Conservation (phyloP, 768 basidiomycete species). For the Rhodotorula sphaerocarpa region DNA sequence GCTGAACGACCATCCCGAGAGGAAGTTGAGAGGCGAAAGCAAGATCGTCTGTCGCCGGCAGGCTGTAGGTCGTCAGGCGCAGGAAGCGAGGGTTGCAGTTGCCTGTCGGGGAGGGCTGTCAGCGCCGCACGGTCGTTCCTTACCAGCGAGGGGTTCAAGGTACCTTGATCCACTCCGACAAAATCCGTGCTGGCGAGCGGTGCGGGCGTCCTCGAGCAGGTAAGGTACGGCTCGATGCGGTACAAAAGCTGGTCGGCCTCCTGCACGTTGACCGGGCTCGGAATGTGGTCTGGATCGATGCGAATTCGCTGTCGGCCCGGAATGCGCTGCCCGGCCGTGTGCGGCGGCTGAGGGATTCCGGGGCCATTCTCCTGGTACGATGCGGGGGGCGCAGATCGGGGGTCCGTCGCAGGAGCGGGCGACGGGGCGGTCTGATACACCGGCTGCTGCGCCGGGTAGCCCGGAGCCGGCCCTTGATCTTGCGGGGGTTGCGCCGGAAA, state of each 20-base stretch:
- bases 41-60: slow-evolving; percentile 71
- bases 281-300: slow-evolving; percentile 81
- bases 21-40: slow-evolving; percentile 76
- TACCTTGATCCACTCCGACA: slow-evolving; percentile 86
- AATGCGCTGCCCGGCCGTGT: slow-evolving; percentile 55
- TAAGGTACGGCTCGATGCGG: slow-evolving; percentile 56
- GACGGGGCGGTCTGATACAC: not conserved
- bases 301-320: slow-evolving; percentile 62
- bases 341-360: slow-evolving; percentile 59
- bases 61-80: slow-evolving; percentile 77
- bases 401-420: not conserved
- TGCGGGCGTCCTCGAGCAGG: slow-evolving; percentile 54
- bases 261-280: slow-evolving; percentile 74
- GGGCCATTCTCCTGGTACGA: slow-evolving; percentile 13
- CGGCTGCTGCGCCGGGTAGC: slow-evolving; percentile 22
- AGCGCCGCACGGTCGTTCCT: no score
- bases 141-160: no score
- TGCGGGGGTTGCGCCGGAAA: slow-evolving; percentile 28
- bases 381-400: slow-evolving; percentile 15
- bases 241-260: slow-evolving; percentile 76
- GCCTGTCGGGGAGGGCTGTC: slow-evolving; percentile 47
- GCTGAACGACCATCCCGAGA: slow-evolving; percentile 74
- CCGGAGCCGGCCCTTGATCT: not conserved
- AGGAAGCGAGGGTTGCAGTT: slow-evolving; percentile 88
- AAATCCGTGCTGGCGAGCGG: slow-evolving; percentile 84